These are phyloP conservation scores for Trebouxia gelatinosa DNA, from an alignment of 163 green algal genomes.

Conservation along the genomic window DNA sequence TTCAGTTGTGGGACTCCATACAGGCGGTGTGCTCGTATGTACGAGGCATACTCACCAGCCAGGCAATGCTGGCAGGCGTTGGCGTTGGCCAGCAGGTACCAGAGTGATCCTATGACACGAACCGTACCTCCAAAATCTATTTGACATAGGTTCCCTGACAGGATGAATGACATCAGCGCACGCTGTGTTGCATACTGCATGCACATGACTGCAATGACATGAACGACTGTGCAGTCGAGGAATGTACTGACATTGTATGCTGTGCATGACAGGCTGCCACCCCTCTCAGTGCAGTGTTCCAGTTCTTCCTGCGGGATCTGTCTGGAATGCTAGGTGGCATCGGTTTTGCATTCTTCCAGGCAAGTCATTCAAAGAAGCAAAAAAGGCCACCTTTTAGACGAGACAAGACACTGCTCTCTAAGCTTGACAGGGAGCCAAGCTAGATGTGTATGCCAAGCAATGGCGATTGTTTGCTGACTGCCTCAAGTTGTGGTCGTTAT, in stretches of 20 bases:
- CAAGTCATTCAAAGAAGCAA: not conserved
- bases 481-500: slow-evolving; percentile 47
- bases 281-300: slow-evolving; percentile 54
- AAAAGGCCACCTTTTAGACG: too few relatives aligned
- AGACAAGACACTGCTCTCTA: not conserved
- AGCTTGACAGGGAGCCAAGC: slow-evolving; percentile 45
- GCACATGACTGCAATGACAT: not conserved
- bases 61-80: slow-evolving; percentile 75
- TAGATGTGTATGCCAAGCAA: slow-evolving; percentile 77
- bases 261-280: slow-evolving; percentile 44
- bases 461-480: slow-evolving; percentile 83
- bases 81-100: slow-evolving; percentile 68
- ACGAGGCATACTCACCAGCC: slow-evolving; percentile 71
- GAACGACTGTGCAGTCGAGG: not conserved
- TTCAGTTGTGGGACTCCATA: slow-evolving; percentile 65
- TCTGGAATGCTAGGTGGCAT: slow-evolving; percentile 70
- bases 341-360: slow-evolving; percentile 65
- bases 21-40: slow-evolving; percentile 73
- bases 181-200: not conserved
- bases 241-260: not conserved
- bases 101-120: too few relatives aligned
- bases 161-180: not conserved
- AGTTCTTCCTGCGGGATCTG: slow-evolving; percentile 75
- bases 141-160: too few relatives aligned
- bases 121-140: too few relatives aligned